Evolutionary conservation across 1,284 basidiomycete species (phyloP), one percentile per base, ranked within the genome.

Genomic region (Malassezia sympodialis): DNA sequence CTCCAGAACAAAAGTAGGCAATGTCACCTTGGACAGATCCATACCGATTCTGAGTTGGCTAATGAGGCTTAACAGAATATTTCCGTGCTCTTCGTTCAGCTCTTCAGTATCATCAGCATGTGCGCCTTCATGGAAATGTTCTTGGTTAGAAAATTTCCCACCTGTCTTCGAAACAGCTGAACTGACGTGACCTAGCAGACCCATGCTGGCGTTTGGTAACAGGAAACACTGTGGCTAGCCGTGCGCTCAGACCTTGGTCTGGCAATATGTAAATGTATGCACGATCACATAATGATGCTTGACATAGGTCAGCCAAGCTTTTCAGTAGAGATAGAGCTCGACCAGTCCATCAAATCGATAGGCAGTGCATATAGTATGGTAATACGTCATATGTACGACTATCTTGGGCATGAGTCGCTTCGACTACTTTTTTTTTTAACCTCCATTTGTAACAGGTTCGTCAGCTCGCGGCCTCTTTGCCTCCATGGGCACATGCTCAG

Each of bases 1-100:
- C 53, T 74, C 72, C 27, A 74, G 61, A 12, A 73, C 71, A 58
- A 74, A 74, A 1, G 72, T 74, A 23, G 72, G 72, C 12, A 74
- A 59, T 2, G 91, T 90, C 60, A 96, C 89, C 76, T 89, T 87
- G 64, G 84, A 85, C 49, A 96, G 82, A 78, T 96, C 91, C 90
- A 96, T 96, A 41, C 93, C 90, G 28, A 79, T 78, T 82, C 90
- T 83, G 31, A 96, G 83, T 78, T 90, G 87, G 14, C 86, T 85
- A 67, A 90, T 88, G 67, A 90, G 62, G 41, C 68, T 68, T 51
- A 77, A 62, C 34, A 78, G 67, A 44, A 78, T 72, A 66, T 76
- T 77, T 28, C 73, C 73, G 6, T 68, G 68, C 47, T 76, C 76
- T 44, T 78, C 77, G 51, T 78, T 76, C 31, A 78, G 68, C 49